These are phyloP conservation scores for Globisporangium radiosum DNA, from an alignment of 352 stramenopile species.

Conservation along the genomic window DNA sequence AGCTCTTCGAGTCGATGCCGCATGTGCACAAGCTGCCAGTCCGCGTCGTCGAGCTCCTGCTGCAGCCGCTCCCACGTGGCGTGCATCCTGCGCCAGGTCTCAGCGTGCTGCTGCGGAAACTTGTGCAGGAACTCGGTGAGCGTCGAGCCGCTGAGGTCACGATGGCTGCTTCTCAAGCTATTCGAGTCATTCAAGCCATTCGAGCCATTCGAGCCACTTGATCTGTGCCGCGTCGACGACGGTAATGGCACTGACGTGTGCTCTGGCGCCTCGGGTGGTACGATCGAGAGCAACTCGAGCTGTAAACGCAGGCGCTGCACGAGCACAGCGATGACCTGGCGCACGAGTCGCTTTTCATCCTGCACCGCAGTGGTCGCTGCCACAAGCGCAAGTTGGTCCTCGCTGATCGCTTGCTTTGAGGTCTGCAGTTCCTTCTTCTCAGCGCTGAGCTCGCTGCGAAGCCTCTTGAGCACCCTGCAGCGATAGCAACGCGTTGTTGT, in stretches of 20 bases:
- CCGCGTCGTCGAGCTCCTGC: slow-evolving; percentile 35
- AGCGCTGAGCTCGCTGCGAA: slow-evolving; percentile 21
- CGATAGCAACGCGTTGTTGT: not conserved
- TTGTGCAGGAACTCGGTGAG: slow-evolving; percentile 19
- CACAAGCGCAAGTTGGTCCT: slow-evolving; percentile 6
- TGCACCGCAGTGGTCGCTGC: slow-evolving; percentile 13
- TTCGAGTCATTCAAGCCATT: not conserved
- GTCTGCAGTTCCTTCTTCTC: slow-evolving; percentile 29
- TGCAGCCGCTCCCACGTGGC: slow-evolving; percentile 38
- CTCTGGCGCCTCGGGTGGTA: slow-evolving; percentile 8
- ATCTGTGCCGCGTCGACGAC: no score
- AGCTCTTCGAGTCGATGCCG: slow-evolving; percentile 47
- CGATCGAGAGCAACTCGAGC: slow-evolving; percentile 36
- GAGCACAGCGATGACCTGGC: slow-evolving; percentile 39
- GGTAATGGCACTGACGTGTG: no score
- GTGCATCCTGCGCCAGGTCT: slow-evolving; percentile 37
- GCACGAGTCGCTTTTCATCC: slow-evolving; percentile 38
- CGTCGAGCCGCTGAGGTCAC: slow-evolving; percentile 2
- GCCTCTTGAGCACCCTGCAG: slow-evolving; percentile 34
- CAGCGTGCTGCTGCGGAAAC: slow-evolving; percentile 24
- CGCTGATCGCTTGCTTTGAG: slow-evolving; percentile 16
- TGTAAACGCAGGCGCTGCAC: slow-evolving; percentile 33
- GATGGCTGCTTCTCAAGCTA: not conserved
- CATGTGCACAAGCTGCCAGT: slow-evolving; percentile 69
- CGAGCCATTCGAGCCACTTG: not conserved